A percentile compares a stretch with the other conserved stretches of the same genome.
These are phyloP conservation scores for Arthrobotrys sinensis DNA, from an alignment of 2,329 filamentous ascomycete species.

Conservation along the genomic window DNA sequence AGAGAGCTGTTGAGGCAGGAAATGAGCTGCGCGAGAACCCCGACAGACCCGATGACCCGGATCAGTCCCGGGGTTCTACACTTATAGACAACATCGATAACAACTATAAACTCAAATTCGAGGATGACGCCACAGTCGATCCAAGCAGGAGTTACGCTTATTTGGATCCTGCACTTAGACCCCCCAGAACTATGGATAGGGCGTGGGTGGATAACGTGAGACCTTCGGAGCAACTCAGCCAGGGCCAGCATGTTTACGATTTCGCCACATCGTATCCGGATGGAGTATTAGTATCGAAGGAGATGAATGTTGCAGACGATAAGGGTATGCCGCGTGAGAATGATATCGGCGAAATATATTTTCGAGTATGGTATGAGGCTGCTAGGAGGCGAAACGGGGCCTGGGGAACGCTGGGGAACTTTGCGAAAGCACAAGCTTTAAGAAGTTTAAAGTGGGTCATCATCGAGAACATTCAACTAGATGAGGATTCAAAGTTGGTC, in stretches of 20 bases:
- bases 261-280: neutral
- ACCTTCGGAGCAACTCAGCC: neutral
- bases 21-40: neutral
- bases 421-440: neutral
- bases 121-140: neutral
- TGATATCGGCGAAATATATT: neutral
- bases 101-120: neutral
- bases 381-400: neutral
- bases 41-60: neutral
- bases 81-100: neutral
- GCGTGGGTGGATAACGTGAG: neutral
- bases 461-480: neutral
- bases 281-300: neutral
- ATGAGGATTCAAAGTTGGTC: too few species aligned
- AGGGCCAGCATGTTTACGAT: neutral
- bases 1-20: neutral
- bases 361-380: neutral
- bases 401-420: neutral
- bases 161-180: neutral
- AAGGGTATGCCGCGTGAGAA: neutral
- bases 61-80: neutral
- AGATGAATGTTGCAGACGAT: neutral
- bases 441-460: neutral
- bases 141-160: neutral
- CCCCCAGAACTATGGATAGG: neutral